phyloP scores from a whole-genome alignment of 2,329 filamentous ascomycete genomes.

The Ceratocystis eucalypticola region DNA sequence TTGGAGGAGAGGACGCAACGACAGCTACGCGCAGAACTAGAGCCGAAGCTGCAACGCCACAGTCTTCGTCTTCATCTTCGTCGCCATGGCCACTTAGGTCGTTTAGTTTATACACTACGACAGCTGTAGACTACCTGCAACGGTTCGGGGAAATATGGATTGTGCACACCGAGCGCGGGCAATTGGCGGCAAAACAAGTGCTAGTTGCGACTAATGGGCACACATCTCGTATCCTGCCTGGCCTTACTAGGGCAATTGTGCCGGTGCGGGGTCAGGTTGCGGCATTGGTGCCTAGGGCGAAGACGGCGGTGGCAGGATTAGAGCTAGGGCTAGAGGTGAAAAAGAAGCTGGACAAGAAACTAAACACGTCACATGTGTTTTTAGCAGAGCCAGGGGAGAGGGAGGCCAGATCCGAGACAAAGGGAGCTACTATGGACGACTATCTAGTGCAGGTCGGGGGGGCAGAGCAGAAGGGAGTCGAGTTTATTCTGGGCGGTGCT shows the following conservation, averaged over 20 bases:
- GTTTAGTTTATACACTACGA: conserved; percentile 65
- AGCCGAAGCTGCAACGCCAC: no score
- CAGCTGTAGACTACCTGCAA: conserved; percentile 44
- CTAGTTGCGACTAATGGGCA: conserved; percentile 76
- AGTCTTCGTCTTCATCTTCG: no score
- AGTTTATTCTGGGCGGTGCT: conserved; percentile 61
- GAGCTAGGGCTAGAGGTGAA: conserved; percentile 17
- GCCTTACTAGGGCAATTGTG: conserved; percentile 56
- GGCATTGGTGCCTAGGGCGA: conserved; percentile 44
- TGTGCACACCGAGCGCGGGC: conserved; percentile 56
- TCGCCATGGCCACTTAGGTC: conserved; percentile 22
- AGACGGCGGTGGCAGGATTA: conserved; percentile 19
- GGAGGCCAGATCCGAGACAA: neutral
- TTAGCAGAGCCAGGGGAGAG: conserved; percentile 27
- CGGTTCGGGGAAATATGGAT: conserved; percentile 36
- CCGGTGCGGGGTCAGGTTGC: conserved; percentile 65
- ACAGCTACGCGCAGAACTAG: neutral
- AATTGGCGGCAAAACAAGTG: conserved; percentile 46
- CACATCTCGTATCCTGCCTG: conserved; percentile 59
- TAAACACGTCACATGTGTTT: conserved; percentile 53
- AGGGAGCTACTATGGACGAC: conserved; percentile 43
- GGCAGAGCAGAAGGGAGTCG: conserved; percentile 32
- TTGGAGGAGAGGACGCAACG: conserved; percentile 21
- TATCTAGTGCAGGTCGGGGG: conserved; percentile 58
- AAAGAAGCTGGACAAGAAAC: conserved; percentile 7